Evolutionary conservation across 176 grass and related monocot genomes (phyloP), one percentile per base, ranked within the genome.

Genomic region (Melocanna baccifera): DNA sequence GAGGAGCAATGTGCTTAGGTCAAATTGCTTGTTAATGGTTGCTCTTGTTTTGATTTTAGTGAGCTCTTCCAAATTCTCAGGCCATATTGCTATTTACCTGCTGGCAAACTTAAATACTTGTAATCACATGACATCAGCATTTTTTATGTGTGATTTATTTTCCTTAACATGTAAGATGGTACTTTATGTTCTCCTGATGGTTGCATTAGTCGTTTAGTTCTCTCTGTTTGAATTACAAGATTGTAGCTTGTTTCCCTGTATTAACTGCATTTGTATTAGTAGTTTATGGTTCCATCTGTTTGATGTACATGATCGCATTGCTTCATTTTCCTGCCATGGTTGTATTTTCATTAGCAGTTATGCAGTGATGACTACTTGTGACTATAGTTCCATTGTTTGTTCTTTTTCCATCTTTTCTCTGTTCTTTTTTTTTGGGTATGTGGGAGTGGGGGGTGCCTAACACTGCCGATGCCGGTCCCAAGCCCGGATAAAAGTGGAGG

Each of bases 401-500:
- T 39, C 3, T 39, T 43, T 23, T 69, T 13, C 2, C 13, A 16
- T 42, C 39, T 28, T 28, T 73, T 48, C 0, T 32, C 7, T 37
- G 12, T 61, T 66, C 1, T 68, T 69, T 36, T 5, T n/a, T 1
- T 16, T 4, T 3, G 3, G 6, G 19, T 42, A 40, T 67, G 39
- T 40, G n/a, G 80, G 72, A 72, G 18, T 34, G 3, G 39, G 29
- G 86, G 61, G 75, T 80, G 87, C 40, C 41, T 85, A 89, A 89
- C 76, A 89, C 87, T 85, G 82, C 82, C 87, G 30, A 67, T 85
- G 87, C 82, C 50, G 81, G 82, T 85, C 82, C 82, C 82, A 89
- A 81, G 82, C 87, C 82, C 87, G 76, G 87, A 85, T 61, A 80
- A 73, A 88, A 83, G 86, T 88, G 80, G 86, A 88, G 80, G 80